A percentile compares a stretch with the other conserved stretches of the same genome.
phyloP scores from a whole-genome alignment of 371 early-diverging fungal species.

The Mucor circinelloides region DNA sequence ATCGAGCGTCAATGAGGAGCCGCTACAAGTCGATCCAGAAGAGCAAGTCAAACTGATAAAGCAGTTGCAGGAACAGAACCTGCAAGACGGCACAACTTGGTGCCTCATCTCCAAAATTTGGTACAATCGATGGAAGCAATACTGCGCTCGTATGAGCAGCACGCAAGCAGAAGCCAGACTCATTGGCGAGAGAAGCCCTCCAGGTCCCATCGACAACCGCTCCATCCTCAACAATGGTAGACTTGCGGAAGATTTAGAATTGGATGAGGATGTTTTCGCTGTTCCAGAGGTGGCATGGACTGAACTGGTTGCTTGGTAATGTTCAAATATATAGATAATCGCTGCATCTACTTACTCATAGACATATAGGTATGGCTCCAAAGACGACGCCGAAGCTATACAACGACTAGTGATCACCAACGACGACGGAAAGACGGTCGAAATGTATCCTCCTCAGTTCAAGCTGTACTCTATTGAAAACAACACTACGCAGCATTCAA shows the following conservation, averaged over 20 bases:
- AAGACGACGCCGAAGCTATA: slow-evolving; percentile 8
- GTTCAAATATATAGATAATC: too few species aligned
- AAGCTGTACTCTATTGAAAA: slow-evolving; percentile 18
- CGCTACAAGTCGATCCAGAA: slow-evolving; percentile 13
- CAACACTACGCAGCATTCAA: background rate
- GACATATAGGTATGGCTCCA: slow-evolving; percentile 13
- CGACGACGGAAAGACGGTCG: slow-evolving; percentile 1
- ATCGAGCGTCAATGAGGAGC: slow-evolving; percentile 26
- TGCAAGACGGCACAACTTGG: slow-evolving; percentile 20
- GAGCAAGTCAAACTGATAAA: slow-evolving; percentile 25
- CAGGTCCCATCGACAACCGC: slow-evolving; percentile 27
- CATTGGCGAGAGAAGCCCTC: slow-evolving; percentile 13
- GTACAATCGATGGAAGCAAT: slow-evolving; percentile 26
- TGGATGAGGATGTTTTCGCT: slow-evolving; percentile 8
- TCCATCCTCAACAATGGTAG: slow-evolving; percentile 10
- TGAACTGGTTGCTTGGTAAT: slow-evolving; percentile 26
- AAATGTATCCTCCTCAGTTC: slow-evolving; percentile 29
- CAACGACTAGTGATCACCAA: background rate
- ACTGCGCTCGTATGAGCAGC: slow-evolving; percentile 27
- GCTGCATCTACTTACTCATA: background rate
- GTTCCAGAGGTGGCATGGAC: slow-evolving; percentile 29
- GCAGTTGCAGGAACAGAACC: slow-evolving; percentile 20
- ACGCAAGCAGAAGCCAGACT: background rate
- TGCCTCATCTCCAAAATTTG: slow-evolving; percentile 23
- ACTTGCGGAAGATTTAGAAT: slow-evolving; percentile 13